These are phyloP conservation scores for Waitea zeae DNA, from an alignment of 1,284 basidiomycete genomes.

Conservation along the genomic window DNA sequence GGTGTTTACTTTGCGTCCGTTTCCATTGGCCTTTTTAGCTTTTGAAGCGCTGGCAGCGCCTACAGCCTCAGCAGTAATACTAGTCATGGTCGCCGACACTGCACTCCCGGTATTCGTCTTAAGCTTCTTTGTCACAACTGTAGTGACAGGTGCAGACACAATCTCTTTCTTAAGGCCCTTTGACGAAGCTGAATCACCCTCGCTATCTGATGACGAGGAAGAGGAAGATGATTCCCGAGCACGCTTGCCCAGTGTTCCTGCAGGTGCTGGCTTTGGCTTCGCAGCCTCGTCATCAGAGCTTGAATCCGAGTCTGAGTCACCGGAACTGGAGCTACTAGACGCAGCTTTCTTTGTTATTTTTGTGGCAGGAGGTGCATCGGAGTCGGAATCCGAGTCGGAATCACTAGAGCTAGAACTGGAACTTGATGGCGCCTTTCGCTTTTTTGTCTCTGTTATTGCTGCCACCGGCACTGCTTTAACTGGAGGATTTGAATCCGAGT, in stretches of 20 bases:
- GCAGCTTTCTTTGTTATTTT: too few species aligned
- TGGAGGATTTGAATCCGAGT: slow-evolving; percentile 12
- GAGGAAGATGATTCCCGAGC: too few species aligned
- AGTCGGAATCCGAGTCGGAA: slow-evolving; percentile 1
- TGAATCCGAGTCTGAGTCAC: slow-evolving; percentile 9
- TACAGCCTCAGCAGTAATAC: slow-evolving; percentile 4
- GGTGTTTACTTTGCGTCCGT: slow-evolving; percentile 26
- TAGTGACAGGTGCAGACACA: slow-evolving; percentile 2
- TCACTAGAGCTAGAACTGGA: background rate
- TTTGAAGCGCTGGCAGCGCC: slow-evolving; percentile 10
- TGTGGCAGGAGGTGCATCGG: background rate
- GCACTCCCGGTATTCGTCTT: slow-evolving; percentile 5
- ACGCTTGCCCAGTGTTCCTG: background rate
- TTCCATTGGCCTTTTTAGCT: slow-evolving; percentile 13
- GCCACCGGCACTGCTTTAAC: background rate
- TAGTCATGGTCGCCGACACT: slow-evolving; percentile 21
- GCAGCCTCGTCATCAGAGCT: slow-evolving; percentile 7
- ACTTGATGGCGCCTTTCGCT: background rate
- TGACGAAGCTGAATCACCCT: too few species aligned
- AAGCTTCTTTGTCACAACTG: slow-evolving; percentile 1
- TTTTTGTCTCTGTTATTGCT: slow-evolving; percentile 3
- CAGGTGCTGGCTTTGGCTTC: slow-evolving; percentile 5
- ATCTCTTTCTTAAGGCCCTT: too few species aligned
- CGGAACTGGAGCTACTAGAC: too few species aligned
- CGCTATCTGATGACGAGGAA: too few species aligned